Evolutionary conservation across 2,329 filamentous ascomycete species (phyloP), one percentile per base, ranked within the genome.

Genomic region (Ophiocordyceps camponoti-floridani): DNA sequence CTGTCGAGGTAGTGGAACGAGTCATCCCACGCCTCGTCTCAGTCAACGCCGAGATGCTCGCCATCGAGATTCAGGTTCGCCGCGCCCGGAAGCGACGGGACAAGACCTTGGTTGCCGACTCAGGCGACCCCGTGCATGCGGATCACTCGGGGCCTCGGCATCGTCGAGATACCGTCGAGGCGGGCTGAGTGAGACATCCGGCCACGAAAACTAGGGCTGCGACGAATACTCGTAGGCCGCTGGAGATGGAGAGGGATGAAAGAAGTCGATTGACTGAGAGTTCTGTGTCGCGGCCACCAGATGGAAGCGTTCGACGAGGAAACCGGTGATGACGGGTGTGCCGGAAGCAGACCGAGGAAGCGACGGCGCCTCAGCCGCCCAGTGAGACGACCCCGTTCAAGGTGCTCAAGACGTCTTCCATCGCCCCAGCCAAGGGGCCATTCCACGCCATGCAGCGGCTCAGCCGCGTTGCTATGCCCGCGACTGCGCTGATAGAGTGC

Each of bases 61-160:
- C 62, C n/a, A 56, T 84, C 5, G 82, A 87, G 62, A 75, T 79
- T 44, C 73, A 82, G 51, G 77, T 89, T 45, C 68, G 80, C 35
- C 65, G 80, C 46, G 72, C 70, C 33, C 63, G 69, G 46, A 77
- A 78, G 62, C 68, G 58, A 59, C 62, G 70, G 33, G 65, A 66
- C 26, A 75, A 73, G 56, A 63, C 62, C 1, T 63, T 63, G 48
- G 58, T 50, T 12, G 54, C 55, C 18, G 63, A 58, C 50, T 53
- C 53, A 44, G 53, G 54, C 31, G 47, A 41, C 27, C 9, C 13
- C 23, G 40, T 28, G 40, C 23, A 16, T 8, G 19, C 40, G 40
- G 35, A 30, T 18, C 23, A 23, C 23, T 23, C 23, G 23, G 23
- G 23, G 23, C 23, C 23, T 23, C 23, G 5, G 23, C 23, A 23